Evolutionary conservation across 768 basidiomycete species (phyloP), one percentile per base, ranked within the genome.

Genomic region (Chiua virens): DNA sequence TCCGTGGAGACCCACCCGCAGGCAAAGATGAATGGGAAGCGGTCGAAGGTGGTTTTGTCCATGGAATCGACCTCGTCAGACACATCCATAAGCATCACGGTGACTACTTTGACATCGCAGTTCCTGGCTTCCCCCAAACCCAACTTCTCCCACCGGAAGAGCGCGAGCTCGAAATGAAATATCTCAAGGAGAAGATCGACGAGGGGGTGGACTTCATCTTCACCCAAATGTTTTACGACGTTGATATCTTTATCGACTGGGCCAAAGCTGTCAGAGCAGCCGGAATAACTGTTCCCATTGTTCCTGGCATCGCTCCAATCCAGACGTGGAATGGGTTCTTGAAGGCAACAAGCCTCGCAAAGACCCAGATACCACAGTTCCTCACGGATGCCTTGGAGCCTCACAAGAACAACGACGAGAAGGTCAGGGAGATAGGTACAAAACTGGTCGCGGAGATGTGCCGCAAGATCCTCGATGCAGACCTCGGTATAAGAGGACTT

Each of bases 141-240:
- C 82, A 87, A 59, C 69, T 77, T 17, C 79, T 92, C 21, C 84
- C 90, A 2, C 79, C 81, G 0, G 87, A 85, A 42, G 86, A 93
- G 60, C 80, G 80, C 37, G 82, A 79, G 25, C 80, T 80, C 47
- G 95, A 98, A 70, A 85, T 97, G 72, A 71, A 78, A 52, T 95
- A 80, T 69, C 77, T 97, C 56, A 96, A 96, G 72, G 85, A 89
- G 57, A 98, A 98, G 71, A 73, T 95, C 52, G 93, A 96, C 56
- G 89, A 85, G 10, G 94, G 95, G 35, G 89, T 86, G 54, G 79
- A 84, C 66, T 91, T 96, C 73, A 97, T 98, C 71, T 97, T 98
- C 76, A 97, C 95, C 0, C 95, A 98, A 70, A 93, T 98, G 92
- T 98, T 98, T 75, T 97, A 95, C 73, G 95, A 97, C 61, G 85